Base-by-base conservation (phyloP, 1,284 basidiomycete genomes). In the Phenoliferia sp. region DNA sequence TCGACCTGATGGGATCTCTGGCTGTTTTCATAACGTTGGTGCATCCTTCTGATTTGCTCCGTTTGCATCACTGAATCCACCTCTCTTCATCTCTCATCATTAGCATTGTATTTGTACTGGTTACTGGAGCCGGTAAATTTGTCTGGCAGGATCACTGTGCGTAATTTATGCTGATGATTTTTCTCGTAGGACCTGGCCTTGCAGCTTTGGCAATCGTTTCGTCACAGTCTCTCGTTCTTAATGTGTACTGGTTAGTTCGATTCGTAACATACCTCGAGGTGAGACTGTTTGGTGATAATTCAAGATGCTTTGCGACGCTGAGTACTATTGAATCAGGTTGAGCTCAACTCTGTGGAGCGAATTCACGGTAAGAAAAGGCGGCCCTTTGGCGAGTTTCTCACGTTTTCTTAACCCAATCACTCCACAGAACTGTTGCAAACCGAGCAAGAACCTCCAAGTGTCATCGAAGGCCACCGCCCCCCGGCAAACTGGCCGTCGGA, bases 191-290 rank as follows among this genome's bases (percentile, higher is more conserved):
- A n/a, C n/a, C 67, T 16, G 70, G 70, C 35, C 32, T 62, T 12
- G 67, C 70, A 2, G 70, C 70, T 6, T 61, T 71, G n/a, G 70
- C 70, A 0, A 71, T 71, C 59, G 68, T 67, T 3, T 52, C 35
- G 4, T 62, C 70, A 3, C 70, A 71, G 48, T 48, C 58, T 62
- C 44, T 72, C 62, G 2, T 90, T 89, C 78, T 77, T 80, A 4
- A 78, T 88, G 39, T 70, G 5, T 65, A 67, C 48, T 67, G 63
- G 65, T 26, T 52, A 9, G 19, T 52, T 6, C 5, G 48, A 34
- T 64, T n/a, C 33, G 57, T 29, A 2, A 12, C 32, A 12, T 58
- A 22, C 44, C 1, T 35, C 16, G 3, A 52, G 48, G 48, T 52
- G 17, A 52, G 9, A n/a, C 28, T 22, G 5, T 52, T 12, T 44